Conservation (phyloP, 2,329 filamentous ascomycete species). For the Colletotrichum acutatum region DNA sequence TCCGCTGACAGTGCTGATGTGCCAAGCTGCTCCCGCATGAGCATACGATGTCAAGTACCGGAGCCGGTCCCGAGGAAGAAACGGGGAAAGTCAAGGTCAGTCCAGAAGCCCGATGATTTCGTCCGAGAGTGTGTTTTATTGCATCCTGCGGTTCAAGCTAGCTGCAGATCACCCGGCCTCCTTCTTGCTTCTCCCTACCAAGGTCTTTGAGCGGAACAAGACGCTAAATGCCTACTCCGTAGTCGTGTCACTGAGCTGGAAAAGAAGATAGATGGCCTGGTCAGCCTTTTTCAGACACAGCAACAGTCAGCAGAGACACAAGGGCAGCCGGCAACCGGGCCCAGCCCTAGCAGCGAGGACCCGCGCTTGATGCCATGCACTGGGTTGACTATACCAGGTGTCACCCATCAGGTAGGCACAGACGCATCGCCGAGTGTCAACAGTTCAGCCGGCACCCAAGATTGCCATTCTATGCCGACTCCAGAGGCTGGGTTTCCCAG, state of each 20-base stretch:
- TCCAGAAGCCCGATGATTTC: not conserved
- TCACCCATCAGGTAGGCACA: not conserved
- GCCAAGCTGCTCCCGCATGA: conserved; percentile 48
- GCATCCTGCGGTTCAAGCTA: not conserved
- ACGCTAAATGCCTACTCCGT: not conserved
- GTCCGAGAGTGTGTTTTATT: not conserved
- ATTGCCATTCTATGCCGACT: not conserved
- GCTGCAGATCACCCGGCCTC: not conserved
- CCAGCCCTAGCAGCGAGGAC: not conserved
- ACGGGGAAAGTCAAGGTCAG: conserved; percentile 50
- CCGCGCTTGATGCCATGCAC: not conserved
- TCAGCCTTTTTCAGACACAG: conserved; percentile 48
- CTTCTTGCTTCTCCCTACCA: not conserved
- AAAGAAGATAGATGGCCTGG: conserved; percentile 53
- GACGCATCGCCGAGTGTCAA: not conserved
- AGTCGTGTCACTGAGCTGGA: conserved; percentile 52
- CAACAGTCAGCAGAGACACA: conserved; percentile 26
- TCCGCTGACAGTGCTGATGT: too few relatives aligned
- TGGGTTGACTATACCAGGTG: not conserved
- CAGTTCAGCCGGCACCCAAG: not conserved
- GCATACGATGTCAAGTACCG: conserved; percentile 46
- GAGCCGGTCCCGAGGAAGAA: conserved; percentile 46
- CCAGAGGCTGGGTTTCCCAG: not conserved
- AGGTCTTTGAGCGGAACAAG: not conserved
- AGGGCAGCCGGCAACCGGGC: not conserved